Evolutionary conservation across 2,329 filamentous ascomycete species (phyloP).

Genomic region (Cladosporium colombiae): DNA sequence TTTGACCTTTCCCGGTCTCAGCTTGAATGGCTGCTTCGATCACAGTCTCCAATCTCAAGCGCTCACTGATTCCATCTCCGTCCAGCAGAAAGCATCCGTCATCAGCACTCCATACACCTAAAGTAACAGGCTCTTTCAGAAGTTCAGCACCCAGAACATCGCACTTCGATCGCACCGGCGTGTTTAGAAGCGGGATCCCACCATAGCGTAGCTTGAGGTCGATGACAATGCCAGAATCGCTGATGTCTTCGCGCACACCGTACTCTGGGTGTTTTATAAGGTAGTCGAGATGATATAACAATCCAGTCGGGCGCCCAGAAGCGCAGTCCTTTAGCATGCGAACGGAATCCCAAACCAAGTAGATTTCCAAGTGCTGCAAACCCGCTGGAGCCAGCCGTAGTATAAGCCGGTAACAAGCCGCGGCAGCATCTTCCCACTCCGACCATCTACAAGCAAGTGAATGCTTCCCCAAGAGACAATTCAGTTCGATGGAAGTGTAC

Average conservation of each 20-base stretch:
- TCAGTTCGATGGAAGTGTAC: neutral
- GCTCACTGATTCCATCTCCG: neutral
- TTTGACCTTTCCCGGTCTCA: neutral
- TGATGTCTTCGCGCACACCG: neutral
- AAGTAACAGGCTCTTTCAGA: neutral
- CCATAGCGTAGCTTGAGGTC: neutral
- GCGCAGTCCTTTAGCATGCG: neutral
- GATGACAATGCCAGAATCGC: neutral
- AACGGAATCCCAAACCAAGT: neutral
- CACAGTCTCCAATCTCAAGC: neutral
- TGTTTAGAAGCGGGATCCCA: neutral
- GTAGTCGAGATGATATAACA: neutral
- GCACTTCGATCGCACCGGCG: neutral
- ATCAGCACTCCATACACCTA: neutral
- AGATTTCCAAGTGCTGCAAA: neutral
- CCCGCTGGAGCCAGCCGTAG: neutral
- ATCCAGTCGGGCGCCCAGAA: no score
- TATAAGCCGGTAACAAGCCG: neutral
- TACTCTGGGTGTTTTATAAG: neutral
- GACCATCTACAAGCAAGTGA: neutral
- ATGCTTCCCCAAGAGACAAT: neutral
- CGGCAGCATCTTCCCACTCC: no score
- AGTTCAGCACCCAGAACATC: neutral
- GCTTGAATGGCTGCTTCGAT: neutral
- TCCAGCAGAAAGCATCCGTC: neutral